These are phyloP conservation scores for Thalassia testudinum DNA, from an alignment of 116 monocot genomes.

Conservation along the genomic window DNA sequence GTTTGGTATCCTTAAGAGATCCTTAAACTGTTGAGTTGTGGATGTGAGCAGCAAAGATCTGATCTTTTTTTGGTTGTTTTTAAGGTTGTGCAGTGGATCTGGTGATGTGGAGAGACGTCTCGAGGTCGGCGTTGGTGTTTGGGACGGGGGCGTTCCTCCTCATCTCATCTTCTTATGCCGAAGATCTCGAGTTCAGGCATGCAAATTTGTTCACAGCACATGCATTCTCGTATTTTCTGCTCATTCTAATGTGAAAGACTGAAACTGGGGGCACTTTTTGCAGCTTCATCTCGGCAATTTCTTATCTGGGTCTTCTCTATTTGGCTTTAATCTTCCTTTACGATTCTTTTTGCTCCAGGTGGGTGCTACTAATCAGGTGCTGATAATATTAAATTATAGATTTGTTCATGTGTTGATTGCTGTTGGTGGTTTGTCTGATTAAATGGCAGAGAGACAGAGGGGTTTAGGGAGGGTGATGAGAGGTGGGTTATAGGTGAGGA, in stretches of 20 bases:
- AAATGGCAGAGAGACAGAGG: no score
- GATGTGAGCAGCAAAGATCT: no score
- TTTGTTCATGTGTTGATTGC: no score
- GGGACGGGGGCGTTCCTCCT: conserved; percentile 62
- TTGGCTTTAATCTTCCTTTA: conserved; percentile 60
- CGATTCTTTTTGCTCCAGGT: conserved; percentile 61
- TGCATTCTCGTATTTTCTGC: no score
- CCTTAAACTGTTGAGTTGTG: no score
- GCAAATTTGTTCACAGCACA: no score
- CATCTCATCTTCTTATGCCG: conserved; percentile 61
- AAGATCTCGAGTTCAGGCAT: conserved; percentile 70
- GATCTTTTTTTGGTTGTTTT: no score
- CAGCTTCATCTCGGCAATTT: conserved; percentile 62
- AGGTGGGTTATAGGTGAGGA: conserved; percentile 53
- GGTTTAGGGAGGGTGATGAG: conserved; percentile 23
- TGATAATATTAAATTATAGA: no score
- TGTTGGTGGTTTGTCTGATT: no score
- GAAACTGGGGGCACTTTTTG: conserved; percentile 3
- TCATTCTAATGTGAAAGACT: no score
- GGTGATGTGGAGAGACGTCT: conserved; percentile 92
- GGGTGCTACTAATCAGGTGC: neutral
- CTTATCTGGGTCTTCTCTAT: conserved; percentile 62
- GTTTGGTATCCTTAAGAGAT: no score
- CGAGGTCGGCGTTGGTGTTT: conserved; percentile 77
- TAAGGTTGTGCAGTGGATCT: conserved; percentile 43